phyloP scores from a whole-genome alignment of 2,329 filamentous ascomycete genomes.

The Phaeosphaeria sp. region DNA sequence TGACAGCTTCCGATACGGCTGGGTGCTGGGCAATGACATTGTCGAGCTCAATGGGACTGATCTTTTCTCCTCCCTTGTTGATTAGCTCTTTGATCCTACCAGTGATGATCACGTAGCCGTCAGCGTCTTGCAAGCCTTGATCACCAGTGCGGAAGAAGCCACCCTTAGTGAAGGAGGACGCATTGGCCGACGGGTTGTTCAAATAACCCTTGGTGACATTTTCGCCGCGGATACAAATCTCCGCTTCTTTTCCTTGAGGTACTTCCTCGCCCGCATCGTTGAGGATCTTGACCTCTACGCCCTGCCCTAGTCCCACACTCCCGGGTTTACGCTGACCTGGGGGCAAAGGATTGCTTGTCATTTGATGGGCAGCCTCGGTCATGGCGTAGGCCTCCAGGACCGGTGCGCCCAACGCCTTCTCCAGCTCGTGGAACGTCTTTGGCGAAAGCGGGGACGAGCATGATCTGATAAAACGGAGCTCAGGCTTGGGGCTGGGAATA shows the following conservation, averaged over 20 bases:
- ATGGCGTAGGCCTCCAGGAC: constrained; percentile 92
- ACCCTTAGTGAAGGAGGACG: constrained; percentile 72
- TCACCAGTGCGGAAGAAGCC: constrained; percentile 90
- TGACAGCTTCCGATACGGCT: constrained; percentile 77
- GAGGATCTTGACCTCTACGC: constrained; percentile 81
- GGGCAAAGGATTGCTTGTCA: constrained; percentile 70
- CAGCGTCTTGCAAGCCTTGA: constrained; percentile 79
- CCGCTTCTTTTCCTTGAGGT: constrained; percentile 72
- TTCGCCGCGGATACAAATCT: constrained; percentile 82
- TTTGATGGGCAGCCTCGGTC: constrained; percentile 88
- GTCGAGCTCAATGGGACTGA: constrained; percentile 86
- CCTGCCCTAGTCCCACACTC: constrained; percentile 82
- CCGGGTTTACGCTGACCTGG: constrained; percentile 79
- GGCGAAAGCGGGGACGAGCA: constrained; percentile 85
- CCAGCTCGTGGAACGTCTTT: constrained; percentile 80
- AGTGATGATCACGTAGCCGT: constrained; percentile 85
- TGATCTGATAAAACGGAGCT: constrained; percentile 85
- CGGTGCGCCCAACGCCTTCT: constrained; percentile 76
- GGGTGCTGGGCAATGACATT: constrained; percentile 79
- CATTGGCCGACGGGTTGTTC: constrained; percentile 81
- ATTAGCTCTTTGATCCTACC: constrained; percentile 94
- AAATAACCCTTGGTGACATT: constrained; percentile 87
- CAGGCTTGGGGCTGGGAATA: constrained; percentile 69
- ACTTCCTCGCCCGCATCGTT: constrained; percentile 73
- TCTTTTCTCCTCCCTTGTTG: constrained; percentile 90